Percentiles rank a stretch among this genome's conserved stretches.
These are phyloP conservation scores for Centaurea solstitialis DNA, from an alignment of 129 eudicot species.

Conservation along the genomic window DNA sequence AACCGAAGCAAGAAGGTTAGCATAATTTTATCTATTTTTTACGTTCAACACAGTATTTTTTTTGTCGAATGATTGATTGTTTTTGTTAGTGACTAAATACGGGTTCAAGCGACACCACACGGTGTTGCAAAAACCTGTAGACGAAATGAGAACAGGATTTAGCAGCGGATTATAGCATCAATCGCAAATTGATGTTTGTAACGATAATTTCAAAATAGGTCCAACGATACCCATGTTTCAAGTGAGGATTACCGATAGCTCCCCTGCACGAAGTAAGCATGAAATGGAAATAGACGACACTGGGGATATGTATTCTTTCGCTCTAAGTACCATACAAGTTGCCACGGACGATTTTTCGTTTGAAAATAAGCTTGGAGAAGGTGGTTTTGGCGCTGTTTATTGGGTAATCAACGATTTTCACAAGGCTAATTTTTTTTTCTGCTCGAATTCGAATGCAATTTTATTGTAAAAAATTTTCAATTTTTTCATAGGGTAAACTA, in stretches of 20 bases:
- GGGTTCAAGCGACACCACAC: background rate
- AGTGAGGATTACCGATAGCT: background rate
- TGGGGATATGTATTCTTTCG: background rate
- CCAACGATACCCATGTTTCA: background rate
- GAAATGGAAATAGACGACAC: background rate
- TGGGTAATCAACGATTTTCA: slow-evolving; percentile 11
- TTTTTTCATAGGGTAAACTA: slow-evolving; percentile 1
- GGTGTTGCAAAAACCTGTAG: background rate
- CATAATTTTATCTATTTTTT: background rate
- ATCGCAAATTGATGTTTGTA: background rate
- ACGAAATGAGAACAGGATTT: background rate
- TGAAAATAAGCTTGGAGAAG: slow-evolving; percentile 36
- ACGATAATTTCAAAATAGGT: background rate
- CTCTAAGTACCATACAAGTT: background rate
- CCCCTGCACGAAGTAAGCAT: background rate
- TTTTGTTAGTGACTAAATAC: background rate
- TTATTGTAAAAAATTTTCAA: background rate
- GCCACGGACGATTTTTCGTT: slow-evolving; percentile 31
- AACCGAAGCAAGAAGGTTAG: slow-evolving; percentile 4
- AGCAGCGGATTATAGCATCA: background rate
- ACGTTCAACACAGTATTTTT: background rate
- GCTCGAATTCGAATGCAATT: background rate
- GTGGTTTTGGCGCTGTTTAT: slow-evolving; percentile 47
- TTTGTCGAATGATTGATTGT: background rate
- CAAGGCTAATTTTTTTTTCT: background rate